Evolutionary conservation across 306 rosid species (phyloP).

Genomic region (Morella rubra): DNA sequence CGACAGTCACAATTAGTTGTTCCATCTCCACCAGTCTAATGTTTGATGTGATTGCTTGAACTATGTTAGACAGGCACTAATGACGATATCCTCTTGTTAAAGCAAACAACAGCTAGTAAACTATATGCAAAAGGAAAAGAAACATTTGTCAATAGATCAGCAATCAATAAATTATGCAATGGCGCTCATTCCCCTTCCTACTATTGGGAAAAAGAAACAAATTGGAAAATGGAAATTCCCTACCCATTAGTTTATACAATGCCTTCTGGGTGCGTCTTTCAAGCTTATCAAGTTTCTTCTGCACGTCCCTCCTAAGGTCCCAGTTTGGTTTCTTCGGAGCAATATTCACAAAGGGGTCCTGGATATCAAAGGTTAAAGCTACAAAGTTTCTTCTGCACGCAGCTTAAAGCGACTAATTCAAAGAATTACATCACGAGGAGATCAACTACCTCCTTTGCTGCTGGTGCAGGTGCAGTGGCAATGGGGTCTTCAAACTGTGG

Average conservation of each 20-base stretch:
- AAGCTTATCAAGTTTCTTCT: slow-evolving; percentile 92
- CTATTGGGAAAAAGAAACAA: slow-evolving; percentile 1
- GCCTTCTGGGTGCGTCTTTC: slow-evolving; percentile 89
- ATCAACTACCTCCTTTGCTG: slow-evolving; percentile 47
- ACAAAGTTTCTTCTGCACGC: neutral
- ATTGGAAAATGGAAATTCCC: slow-evolving; percentile 14
- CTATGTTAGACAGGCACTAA: no score
- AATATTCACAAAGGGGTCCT: slow-evolving; percentile 93
- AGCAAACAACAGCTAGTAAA: no score
- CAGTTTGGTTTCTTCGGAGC: slow-evolving; percentile 98
- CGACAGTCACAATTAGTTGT: no score
- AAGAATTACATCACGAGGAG: neutral
- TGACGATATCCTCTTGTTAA: no score
- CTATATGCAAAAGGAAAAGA: neutral
- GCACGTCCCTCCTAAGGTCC: slow-evolving; percentile 93
- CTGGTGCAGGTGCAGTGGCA: slow-evolving; percentile 53
- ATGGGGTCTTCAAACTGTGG: slow-evolving; percentile 91
- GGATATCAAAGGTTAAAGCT: slow-evolving; percentile 6
- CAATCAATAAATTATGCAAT: neutral
- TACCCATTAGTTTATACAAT: slow-evolving; percentile 76
- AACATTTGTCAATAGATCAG: neutral
- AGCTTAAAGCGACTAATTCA: neutral
- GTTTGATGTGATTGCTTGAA: no score
- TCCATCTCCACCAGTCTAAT: no score
- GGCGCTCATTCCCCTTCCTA: neutral